These are phyloP conservation scores for Pleurozium schreberi DNA, from an alignment of 225 moss, liverwort and hornwort species.

Conservation along the genomic window DNA sequence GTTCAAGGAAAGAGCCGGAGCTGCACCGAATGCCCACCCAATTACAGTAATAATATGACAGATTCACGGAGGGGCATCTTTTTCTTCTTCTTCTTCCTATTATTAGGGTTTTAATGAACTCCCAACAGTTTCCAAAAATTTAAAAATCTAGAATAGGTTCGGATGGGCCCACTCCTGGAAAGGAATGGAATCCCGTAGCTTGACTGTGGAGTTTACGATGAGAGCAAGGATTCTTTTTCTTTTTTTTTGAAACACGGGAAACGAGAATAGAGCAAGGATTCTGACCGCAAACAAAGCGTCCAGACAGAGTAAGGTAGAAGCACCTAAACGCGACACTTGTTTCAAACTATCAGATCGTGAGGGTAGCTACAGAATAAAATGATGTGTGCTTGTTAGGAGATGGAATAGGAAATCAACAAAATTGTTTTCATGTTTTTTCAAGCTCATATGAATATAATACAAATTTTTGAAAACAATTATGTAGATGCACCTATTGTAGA, in stretches of 20 bases:
- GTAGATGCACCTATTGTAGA: too few species aligned
- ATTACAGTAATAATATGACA: neutral
- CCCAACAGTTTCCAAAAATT: neutral
- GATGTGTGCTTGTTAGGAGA: too few species aligned
- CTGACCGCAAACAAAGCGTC: neutral
- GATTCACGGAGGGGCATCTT: neutral
- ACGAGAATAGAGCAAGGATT: neutral
- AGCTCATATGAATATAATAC: too few species aligned
- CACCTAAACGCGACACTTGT: too few species aligned
- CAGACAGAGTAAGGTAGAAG: neutral
- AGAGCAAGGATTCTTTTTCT: too few species aligned
- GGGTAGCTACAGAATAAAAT: too few species aligned
- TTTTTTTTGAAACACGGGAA: too few species aligned
- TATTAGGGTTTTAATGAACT: neutral
- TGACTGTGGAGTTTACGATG: neutral
- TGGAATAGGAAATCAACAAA: too few species aligned
- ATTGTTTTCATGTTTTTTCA: too few species aligned
- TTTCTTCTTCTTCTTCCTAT: neutral
- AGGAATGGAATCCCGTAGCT: neutral
- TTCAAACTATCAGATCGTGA: too few species aligned
- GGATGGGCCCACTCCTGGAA: neutral
- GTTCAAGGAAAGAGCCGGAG: neutral
- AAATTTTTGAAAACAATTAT: too few species aligned
- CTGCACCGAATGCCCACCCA: neutral
- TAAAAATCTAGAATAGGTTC: neutral